Evolutionary conservation across 768 basidiomycete species (phyloP), one percentile per base, ranked within the genome.

Genomic region (Suillus placidus): DNA sequence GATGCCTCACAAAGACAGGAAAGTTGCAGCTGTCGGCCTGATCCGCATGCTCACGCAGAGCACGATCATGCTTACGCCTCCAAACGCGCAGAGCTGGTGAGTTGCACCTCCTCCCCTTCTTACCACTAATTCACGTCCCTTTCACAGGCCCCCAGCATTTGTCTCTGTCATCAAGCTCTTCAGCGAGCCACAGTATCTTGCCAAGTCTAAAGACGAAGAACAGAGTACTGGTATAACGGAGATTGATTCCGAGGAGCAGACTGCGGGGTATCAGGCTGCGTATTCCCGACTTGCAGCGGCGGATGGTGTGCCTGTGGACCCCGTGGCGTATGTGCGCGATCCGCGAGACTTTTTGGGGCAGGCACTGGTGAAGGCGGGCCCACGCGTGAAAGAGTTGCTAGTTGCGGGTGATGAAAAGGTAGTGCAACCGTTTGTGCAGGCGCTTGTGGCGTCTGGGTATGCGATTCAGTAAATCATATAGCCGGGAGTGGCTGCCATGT

Each of bases 281-380:
- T 99, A 96, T 80, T 95, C 95, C 61, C 87, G 91, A 42, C 84
- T 98, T 20, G 96, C 95, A 0, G 93, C 97, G 1, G 89, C 90
- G 1, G 91, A 93, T 69, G 78, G 77, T 1, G 76, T 76, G 0
- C 80, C 82, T 49, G 76, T 73, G 1, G 93, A 94, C 74, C 88
- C 88, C 0, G 86, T 89, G 12, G 83, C 78, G 13, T 86, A 89
- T 71, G 83, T 88, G 2, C 78, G 77, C 23, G 82, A 90, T 69
- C 84, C 87, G n/a, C 77, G 82, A 55, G 80, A 80, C 55, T 89
- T 82, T 66, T 74, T 89, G 30, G 82, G 85, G 0, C 80, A 82
- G 65, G 81, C 84, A 38, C 67, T 80, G 4, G 71, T 65, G 7
- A 60, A 66, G 13, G 45, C 70, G 54, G 61, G 64, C 20, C 73